Evolutionary conservation across 1,139 yeast genomes (phyloP).

Genomic region (Keqinozyma sinolaborantium): DNA sequence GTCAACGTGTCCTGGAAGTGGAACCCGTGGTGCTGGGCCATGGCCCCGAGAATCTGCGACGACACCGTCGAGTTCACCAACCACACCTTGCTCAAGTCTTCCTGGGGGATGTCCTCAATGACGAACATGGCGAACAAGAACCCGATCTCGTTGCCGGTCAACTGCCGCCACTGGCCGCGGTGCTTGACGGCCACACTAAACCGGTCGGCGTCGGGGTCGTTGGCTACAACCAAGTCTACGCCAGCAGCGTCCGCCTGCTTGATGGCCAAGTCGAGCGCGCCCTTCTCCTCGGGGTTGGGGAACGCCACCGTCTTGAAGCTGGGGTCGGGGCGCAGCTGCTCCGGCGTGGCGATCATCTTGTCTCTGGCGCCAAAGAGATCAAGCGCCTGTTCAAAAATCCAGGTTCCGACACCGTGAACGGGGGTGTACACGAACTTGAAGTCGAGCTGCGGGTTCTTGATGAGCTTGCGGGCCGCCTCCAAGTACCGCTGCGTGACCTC

Average conservation of each 20-base stretch:
- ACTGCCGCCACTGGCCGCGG: conserved; percentile 60
- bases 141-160: conserved; percentile 92
- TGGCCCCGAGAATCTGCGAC: conserved; percentile 69
- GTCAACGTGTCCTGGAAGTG: conserved; percentile 79
- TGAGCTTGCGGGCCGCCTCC: conserved; percentile 26
- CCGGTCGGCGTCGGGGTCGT: conserved; percentile 96
- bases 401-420: conserved; percentile 89
- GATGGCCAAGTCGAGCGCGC: conserved; percentile 78
- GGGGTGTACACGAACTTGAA: conserved; percentile 79
- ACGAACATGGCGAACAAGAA: conserved; percentile 71
- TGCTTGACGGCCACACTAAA: conserved; percentile 70
- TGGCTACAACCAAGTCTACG: conserved; percentile 67
- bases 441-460: conserved; percentile 15
- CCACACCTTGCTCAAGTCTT: conserved; percentile 41
- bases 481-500: conserved; percentile 36
- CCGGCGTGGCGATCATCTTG: conserved; percentile 35
- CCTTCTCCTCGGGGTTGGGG: conserved; percentile 95
- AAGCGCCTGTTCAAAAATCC: conserved; percentile 34
- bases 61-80: conserved; percentile 89
- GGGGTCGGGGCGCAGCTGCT: conserved; percentile 79
- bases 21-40: conserved; percentile 65
- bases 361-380: conserved; percentile 16
- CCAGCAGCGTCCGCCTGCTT: conserved; percentile 44
- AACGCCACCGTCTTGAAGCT: conserved; percentile 79
- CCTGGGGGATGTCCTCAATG: conserved; percentile 33